Evolutionary conservation across 306 rosid species (phyloP), one percentile per base, ranked within the genome.

Genomic region (Fragaria nilgerrensis): DNA sequence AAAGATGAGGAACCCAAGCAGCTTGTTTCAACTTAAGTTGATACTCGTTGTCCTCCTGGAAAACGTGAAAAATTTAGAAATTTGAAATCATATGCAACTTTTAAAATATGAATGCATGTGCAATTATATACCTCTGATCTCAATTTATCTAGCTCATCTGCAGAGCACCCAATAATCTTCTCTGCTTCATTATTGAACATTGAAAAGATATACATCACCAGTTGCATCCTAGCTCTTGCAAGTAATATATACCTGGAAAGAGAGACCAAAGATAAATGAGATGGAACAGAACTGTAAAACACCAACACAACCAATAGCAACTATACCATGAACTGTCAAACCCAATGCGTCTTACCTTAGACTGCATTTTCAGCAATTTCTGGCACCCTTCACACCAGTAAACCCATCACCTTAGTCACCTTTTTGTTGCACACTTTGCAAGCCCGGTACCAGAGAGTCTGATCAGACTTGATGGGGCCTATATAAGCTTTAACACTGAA

Each of bases 371-470:
- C 96, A 58, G 86, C 89, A 16, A 78, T 89, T 87, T 91, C 91
- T 92, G 98, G 85, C 98, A 95, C 50, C 86, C 87, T 76, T 95
- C 99, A 4, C 99, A 95, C 98, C 98, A 92, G 55, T 83, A 92
- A 53, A 92, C 78, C 89, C 96, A 68, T 89, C 68, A 62, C 90
- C 85, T 29, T 92, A 27, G 93, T 91, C 39, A 93, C 97, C 70
- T 95, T 95, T 87, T 88, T 95, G 81, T 88, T 92, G 84, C 99
- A 95, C 29, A 87, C 87, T 83, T 86, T 89, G 78, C 99, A 95
- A 59, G 97, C 97, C 1, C 93, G 91, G 74, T 95, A 95, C 97
- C 94, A 95, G 96, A 92, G 89, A 49, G 94, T 81, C 80, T 95
- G 99, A 10, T 95, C 99, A 73, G 96, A 89, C 82, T 59, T 92